phyloP scores from a whole-genome alignment of 352 stramenopile genomes.

The Phytopythium kandeliae region DNA sequence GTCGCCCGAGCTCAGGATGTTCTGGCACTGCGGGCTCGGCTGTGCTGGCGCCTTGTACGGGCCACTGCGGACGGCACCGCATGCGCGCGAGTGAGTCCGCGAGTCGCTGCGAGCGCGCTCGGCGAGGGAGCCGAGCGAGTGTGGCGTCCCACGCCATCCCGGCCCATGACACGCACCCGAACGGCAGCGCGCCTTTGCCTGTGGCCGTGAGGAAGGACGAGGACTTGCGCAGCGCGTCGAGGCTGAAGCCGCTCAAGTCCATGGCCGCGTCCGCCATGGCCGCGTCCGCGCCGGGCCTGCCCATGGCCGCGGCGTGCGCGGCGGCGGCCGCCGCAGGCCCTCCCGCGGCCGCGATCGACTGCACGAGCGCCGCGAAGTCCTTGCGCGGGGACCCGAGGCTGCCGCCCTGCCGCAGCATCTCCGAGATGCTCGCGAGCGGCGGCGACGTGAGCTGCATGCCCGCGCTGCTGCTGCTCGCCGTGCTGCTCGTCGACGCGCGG shows the following conservation, averaged over 20 bases:
- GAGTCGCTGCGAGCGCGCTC: too few species aligned
- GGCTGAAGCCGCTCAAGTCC: conserved; percentile 31
- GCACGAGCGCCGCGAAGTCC: conserved; percentile 24
- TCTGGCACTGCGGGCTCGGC: conserved; percentile 22
- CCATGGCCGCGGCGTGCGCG: conserved; percentile 16
- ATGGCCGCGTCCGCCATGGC: conserved; percentile 20
- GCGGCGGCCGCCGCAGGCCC: conserved; percentile 16
- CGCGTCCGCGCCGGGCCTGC: neutral
- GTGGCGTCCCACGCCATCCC: too few species aligned
- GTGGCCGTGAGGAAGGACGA: too few species aligned
- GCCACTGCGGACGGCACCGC: too few species aligned
- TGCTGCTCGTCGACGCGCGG: neutral
- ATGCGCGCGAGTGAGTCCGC: neutral
- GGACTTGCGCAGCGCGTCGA: conserved; percentile 27
- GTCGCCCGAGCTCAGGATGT: conserved; percentile 31
- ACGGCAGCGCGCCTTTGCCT: conserved; percentile 5
- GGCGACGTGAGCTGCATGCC: conserved; percentile 29
- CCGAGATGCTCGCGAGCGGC: conserved; percentile 35
- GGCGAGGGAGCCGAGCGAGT: too few species aligned
- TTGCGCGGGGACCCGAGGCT: conserved; percentile 20
- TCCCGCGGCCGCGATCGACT: conserved; percentile 7
- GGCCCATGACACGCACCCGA: conserved; percentile 9
- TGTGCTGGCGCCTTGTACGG: conserved; percentile 16
- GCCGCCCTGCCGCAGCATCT: conserved; percentile 32
- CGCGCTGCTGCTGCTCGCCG: conserved; percentile 7